Evolutionary conservation across 257 asterid genomes (phyloP), one percentile per base, ranked within the genome.

Genomic region (Solanum medicagineum): DNA sequence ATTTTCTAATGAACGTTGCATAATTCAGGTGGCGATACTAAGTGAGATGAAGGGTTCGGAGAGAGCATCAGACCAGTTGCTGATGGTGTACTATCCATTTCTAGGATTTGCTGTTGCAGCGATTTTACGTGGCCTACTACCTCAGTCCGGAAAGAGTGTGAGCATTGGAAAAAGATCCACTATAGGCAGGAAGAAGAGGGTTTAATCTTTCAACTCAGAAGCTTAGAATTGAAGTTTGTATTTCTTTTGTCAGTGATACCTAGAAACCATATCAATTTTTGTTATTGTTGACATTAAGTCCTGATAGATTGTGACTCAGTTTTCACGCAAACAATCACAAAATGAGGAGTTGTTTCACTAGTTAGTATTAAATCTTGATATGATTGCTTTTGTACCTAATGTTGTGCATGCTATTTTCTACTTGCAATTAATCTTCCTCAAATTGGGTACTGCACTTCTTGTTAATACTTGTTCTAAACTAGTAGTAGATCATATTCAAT

Each of bases 1-100:
- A 71, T 77, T 81, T 87, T 86, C 86, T 83, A 44, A 82, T 85
- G 29, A 12, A 44, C 16, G 20, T 79, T 59, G 14, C 69, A 63
- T 22, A 36, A 83, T 91, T 83, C 94, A 95, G 99, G 96, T 87
- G 77, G 96, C 93, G 3, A 87, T 94, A 87, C 87, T 95, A 9
- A 40, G 94, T 0, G 98, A 96, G 87, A 59, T 95, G 88, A 86
- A 85, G 66, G 85, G 84, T 74, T 96, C 99, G 55, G 79, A 83
- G 82, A 91, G 91, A 84, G 97, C 96, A 85, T 89, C 96, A 5
- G 96, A 92, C 47, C 71, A 87, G 87, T 91, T 96, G 85, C 66
- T 94, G 79, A 91, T 71, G 90, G 26, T 92, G 68, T 94, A 96
- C 87, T 88, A 29, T 86, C 98, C 98, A 4, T 95, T 96, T 85